Conservation (phyloP, 441 rosid genomes). For the Macaranga tanarius region DNA sequence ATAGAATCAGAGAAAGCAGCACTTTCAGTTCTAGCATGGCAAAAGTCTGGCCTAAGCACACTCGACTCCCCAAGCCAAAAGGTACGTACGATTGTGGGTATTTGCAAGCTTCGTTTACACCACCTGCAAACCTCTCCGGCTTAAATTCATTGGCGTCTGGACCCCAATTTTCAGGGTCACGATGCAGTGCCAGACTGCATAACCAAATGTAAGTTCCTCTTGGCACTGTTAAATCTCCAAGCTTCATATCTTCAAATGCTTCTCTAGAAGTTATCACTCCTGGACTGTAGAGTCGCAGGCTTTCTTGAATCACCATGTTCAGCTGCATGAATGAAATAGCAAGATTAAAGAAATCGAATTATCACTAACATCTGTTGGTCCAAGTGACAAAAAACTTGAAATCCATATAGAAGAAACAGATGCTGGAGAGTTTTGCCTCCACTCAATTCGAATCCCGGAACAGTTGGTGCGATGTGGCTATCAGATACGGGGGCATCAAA, state of each 20-base stretch:
- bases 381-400: too few relatives aligned
- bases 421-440: too few relatives aligned
- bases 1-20: slow-evolving; percentile 20
- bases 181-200: slow-evolving; percentile 16
- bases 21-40: slow-evolving; percentile 33
- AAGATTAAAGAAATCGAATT: neutral
- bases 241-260: slow-evolving; percentile 29
- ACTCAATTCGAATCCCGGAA: too few relatives aligned
- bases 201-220: slow-evolving; percentile 36
- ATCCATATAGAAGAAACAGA: too few relatives aligned
- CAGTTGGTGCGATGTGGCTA: too few relatives aligned
- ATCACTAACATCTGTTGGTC: too few relatives aligned
- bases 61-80: slow-evolving; percentile 31
- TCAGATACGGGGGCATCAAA: too few relatives aligned
- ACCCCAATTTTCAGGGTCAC: slow-evolving; percentile 33
- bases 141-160: slow-evolving; percentile 28
- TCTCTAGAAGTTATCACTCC: slow-evolving; percentile 22
- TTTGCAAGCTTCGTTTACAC: slow-evolving; percentile 33
- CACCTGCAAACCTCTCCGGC: slow-evolving; percentile 30
- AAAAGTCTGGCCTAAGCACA: slow-evolving; percentile 33
- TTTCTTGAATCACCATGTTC: slow-evolving; percentile 35
- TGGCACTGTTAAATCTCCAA: slow-evolving; percentile 27
- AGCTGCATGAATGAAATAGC: slow-evolving; percentile 11
- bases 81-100: slow-evolving; percentile 29
- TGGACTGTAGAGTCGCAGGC: slow-evolving; percentile 34